Percentiles rank a stretch among this genome's conserved stretches.
phyloP scores from a whole-genome alignment of 2,329 filamentous ascomycete genomes.

The Neonectria punicea region DNA sequence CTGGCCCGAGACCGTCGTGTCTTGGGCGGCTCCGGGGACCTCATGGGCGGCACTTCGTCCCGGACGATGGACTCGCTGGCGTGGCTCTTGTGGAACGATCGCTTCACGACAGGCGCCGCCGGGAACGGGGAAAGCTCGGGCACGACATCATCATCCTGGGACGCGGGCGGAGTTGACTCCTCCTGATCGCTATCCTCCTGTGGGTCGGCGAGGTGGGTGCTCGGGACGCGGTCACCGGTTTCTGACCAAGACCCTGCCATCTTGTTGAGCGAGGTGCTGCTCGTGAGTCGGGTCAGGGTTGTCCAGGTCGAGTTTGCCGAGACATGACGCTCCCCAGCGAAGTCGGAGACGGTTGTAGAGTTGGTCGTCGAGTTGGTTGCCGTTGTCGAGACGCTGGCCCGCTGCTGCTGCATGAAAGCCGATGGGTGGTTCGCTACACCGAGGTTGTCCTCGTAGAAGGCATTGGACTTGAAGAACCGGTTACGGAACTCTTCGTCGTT shows the following conservation, averaged over 20 bases:
- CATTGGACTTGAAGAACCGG: conserved; percentile 29
- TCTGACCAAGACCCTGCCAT: conserved; percentile 46
- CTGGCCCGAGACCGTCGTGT: conserved; percentile 54
- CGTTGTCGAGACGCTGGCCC: conserved; percentile 66
- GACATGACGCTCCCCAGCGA: conserved; percentile 61
- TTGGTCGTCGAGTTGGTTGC: conserved; percentile 61
- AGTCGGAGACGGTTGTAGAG: conserved; percentile 58
- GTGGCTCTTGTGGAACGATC: conserved; percentile 49
- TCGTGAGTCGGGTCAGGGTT: conserved; percentile 65
- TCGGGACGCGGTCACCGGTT: conserved; percentile 44
- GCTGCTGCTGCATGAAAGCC: conserved; percentile 50
- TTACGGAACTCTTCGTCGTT: conserved; percentile 48
- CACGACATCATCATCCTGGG: conserved; percentile 48
- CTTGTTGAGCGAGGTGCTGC: conserved; percentile 59
- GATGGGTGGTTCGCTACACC: conserved; percentile 31
- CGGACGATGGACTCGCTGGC: conserved; percentile 51
- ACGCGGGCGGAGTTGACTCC: conserved; percentile 37
- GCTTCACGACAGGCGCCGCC: conserved; percentile 34
- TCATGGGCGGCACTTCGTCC: conserved; percentile 42
- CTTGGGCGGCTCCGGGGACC: conserved; percentile 45
- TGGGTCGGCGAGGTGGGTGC: conserved; percentile 38
- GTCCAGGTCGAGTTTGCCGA: conserved; percentile 66
- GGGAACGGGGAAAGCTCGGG: conserved; percentile 50
- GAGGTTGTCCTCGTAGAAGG: conserved; percentile 35
- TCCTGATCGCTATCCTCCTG: conserved; percentile 38